phyloP scores from a whole-genome alignment of 1,139 yeast species.

The Trichomonascaceae sp. region DNA sequence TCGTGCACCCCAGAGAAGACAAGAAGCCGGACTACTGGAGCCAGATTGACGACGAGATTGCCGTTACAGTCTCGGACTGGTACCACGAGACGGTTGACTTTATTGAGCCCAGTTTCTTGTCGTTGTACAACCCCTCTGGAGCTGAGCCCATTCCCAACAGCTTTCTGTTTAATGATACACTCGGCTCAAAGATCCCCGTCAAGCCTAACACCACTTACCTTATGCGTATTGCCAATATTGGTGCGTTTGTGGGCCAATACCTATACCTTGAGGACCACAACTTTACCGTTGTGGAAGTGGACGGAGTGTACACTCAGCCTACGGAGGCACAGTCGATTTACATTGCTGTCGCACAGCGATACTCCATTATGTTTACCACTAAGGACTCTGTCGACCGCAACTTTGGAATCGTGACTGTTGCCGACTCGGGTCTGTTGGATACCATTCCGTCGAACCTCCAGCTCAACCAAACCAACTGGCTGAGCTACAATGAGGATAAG shows the following conservation, averaged over 20 bases:
- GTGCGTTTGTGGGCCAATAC: slow-evolving; percentile 80
- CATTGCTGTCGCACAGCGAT: slow-evolving; percentile 69
- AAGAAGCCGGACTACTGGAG: slow-evolving; percentile 36
- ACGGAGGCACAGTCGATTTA: slow-evolving; percentile 46
- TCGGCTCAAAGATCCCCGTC: slow-evolving; percentile 46
- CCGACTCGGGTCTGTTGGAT: slow-evolving; percentile 77
- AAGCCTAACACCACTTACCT: slow-evolving; percentile 72
- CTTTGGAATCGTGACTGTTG: slow-evolving; percentile 63
- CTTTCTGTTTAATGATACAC: slow-evolving; percentile 65
- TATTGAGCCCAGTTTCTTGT: slow-evolving; percentile 42
- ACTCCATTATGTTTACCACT: slow-evolving; percentile 58
- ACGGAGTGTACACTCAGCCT: slow-evolving; percentile 65
- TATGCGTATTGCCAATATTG: slow-evolving; percentile 64
- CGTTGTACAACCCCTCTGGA: slow-evolving; percentile 79
- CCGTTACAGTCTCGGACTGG: slow-evolving; percentile 69
- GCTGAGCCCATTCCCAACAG: slow-evolving; percentile 91
- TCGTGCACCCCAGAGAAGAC: slow-evolving; percentile 38
- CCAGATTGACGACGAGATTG: slow-evolving; percentile 61
- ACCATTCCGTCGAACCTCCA: slow-evolving; percentile 45
- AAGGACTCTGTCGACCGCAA: slow-evolving; percentile 46
- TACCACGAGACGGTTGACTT: slow-evolving; percentile 52
- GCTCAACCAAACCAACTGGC: slow-evolving; percentile 59
- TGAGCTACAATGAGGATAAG: slow-evolving; percentile 41
- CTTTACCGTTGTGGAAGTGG: slow-evolving; percentile 70
- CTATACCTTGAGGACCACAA: slow-evolving; percentile 77